phyloP scores from a whole-genome alignment of 1,284 basidiomycete genomes.

The Cystobasidium pallidum region DNA sequence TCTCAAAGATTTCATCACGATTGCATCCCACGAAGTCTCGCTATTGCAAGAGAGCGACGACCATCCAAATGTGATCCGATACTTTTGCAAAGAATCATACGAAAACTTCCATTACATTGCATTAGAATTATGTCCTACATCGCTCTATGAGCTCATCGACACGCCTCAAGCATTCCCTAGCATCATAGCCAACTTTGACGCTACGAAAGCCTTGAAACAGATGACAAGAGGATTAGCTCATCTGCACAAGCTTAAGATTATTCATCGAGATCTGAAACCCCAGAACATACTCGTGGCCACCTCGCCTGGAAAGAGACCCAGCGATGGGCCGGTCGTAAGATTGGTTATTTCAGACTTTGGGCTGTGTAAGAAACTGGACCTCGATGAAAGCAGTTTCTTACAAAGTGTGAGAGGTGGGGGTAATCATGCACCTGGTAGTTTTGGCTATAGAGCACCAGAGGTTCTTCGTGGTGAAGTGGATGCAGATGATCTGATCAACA shows the following conservation, averaged over 20 bases:
- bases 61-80: slow-evolving; percentile 94
- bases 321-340: slow-evolving; percentile 60
- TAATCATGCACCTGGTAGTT: slow-evolving; percentile 72
- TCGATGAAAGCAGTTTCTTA: slow-evolving; percentile 89
- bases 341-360: slow-evolving; percentile 97
- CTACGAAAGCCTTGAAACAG: slow-evolving; percentile 84
- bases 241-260: slow-evolving; percentile 90
- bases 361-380: slow-evolving; percentile 85
- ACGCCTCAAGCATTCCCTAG: slow-evolving; percentile 65
- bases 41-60: slow-evolving; percentile 95
- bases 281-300: slow-evolving; percentile 88
- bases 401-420: slow-evolving; percentile 64
- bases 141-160: slow-evolving; percentile 90
- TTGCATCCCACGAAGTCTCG: slow-evolving; percentile 90
- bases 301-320: slow-evolving; percentile 9
- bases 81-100: slow-evolving; percentile 86
- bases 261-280: slow-evolving; percentile 98
- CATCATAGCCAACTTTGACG: slow-evolving; percentile 72
- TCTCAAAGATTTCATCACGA: slow-evolving; percentile 90
- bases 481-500: slow-evolving; percentile 70
- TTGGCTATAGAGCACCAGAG: slow-evolving; percentile 93
- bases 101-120: slow-evolving; percentile 96
- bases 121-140: slow-evolving; percentile 92
- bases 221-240: slow-evolving; percentile 86
- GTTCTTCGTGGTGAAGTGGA: slow-evolving; percentile 88